phyloP scores from a whole-genome alignment of 108 stramenopile species.

The Nannochloropsis gaditana region DNA sequence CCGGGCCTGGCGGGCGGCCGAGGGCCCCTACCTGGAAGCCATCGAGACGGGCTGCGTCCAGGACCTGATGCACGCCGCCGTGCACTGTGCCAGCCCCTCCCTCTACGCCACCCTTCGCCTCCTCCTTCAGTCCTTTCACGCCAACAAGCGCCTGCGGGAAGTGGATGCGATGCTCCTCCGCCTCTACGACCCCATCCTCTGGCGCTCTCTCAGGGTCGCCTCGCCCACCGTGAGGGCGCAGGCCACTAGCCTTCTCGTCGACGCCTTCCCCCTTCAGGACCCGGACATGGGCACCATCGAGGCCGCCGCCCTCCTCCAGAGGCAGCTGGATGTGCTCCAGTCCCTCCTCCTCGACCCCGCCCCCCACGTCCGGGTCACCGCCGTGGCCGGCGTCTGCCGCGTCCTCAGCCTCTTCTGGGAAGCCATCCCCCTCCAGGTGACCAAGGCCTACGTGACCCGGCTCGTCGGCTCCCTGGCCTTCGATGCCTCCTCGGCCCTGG shows the following conservation, averaged over 20 bases:
- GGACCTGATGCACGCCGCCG: slow-evolving; percentile 66
- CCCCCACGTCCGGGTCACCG: slow-evolving; percentile 71
- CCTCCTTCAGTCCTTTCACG: slow-evolving; percentile 65
- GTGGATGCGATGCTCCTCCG: slow-evolving; percentile 74
- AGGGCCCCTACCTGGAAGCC: slow-evolving; percentile 40
- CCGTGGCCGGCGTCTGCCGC: slow-evolving; percentile 64
- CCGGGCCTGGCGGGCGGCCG: slow-evolving; percentile 66
- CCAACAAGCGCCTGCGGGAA: slow-evolving; percentile 63
- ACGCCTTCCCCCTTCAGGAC: slow-evolving; percentile 88
- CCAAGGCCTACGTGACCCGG: slow-evolving; percentile 63
- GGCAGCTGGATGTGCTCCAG: slow-evolving; percentile 62
- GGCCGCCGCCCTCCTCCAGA: slow-evolving; percentile 60
- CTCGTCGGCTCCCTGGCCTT: slow-evolving; percentile 72
- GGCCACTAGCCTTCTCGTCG: slow-evolving; percentile 65
- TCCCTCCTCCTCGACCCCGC: slow-evolving; percentile 67
- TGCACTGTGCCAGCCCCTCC: slow-evolving; percentile 53
- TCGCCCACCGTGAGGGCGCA: slow-evolving; percentile 76
- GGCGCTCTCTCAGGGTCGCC: slow-evolving; percentile 73
- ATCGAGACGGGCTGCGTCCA: slow-evolving; percentile 77
- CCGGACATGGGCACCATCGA: slow-evolving; percentile 52
- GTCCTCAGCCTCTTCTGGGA: slow-evolving; percentile 77
- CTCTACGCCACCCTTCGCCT: slow-evolving; percentile 45
- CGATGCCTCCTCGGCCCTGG: slow-evolving; percentile 71
- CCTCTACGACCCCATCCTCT: slow-evolving; percentile 79
- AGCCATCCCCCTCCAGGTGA: slow-evolving; percentile 56